Evolutionary conservation across 2,329 filamentous ascomycete genomes (phyloP).

Genomic region (Penicillium nordicum): DNA sequence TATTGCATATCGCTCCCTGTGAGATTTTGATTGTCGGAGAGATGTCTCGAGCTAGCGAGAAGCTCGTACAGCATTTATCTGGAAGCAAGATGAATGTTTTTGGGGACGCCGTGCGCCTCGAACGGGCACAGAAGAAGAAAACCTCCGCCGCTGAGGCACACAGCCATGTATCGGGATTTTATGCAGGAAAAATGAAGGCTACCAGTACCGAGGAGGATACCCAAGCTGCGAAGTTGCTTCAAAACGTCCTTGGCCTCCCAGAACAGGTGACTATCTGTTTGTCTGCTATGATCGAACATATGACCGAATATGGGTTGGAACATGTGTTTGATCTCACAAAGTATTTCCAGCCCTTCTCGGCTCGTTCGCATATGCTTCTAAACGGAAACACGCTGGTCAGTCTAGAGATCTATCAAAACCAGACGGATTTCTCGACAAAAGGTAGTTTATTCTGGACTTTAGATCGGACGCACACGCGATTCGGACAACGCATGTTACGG

Average conservation of each 20-base stretch:
- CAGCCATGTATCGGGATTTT: conserved; percentile 88
- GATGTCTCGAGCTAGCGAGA: conserved; percentile 85
- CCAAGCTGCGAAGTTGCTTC: conserved; percentile 64
- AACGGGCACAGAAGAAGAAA: conserved; percentile 70
- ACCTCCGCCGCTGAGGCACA: conserved; percentile 80
- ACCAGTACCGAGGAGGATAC: conserved; percentile 53
- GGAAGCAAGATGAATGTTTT: conserved; percentile 89
- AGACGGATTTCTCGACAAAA: conserved; percentile 78
- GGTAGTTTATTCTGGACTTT: conserved; percentile 95
- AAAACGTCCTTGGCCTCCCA: conserved; percentile 80
- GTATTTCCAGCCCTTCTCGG: conserved; percentile 94
- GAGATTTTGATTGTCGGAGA: conserved; percentile 92
- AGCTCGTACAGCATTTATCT: conserved; percentile 84
- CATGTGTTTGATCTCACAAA: conserved; percentile 96
- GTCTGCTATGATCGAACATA: conserved; percentile 91
- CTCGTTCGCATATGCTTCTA: conserved; percentile 89
- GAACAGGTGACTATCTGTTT: conserved; percentile 87
- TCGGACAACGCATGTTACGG: conserved; percentile 79
- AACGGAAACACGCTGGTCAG: conserved; percentile 93
- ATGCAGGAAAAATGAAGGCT: conserved; percentile 76
- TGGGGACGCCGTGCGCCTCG: conserved; percentile 82
- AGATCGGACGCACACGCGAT: conserved; percentile 85
- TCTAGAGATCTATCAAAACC: conserved; percentile 92
- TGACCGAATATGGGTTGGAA: conserved; percentile 87
- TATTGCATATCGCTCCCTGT: conserved; percentile 92